Evolutionary conservation across 495 filamentous ascomycete species (phyloP).

Genomic region (Trichoderma orchidacearum): DNA sequence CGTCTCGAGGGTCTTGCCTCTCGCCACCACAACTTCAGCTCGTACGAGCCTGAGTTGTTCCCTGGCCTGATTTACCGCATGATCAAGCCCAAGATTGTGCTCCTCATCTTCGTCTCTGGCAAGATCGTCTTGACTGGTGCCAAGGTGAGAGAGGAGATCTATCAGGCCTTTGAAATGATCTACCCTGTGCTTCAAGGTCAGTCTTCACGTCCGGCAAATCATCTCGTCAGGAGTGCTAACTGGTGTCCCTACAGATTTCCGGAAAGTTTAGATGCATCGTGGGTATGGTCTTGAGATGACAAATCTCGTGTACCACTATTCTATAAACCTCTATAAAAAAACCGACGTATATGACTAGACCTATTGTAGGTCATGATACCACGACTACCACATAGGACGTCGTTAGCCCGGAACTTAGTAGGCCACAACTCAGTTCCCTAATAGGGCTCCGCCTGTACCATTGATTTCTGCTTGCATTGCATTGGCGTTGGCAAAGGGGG

Average conservation of each 20-base stretch:
- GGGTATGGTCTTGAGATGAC: constrained; percentile 13
- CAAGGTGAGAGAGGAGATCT: constrained; percentile 98
- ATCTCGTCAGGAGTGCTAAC: constrained; percentile 6
- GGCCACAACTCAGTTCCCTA: neutral
- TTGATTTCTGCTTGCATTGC: constrained; percentile 36
- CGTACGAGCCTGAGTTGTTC: constrained; percentile 97
- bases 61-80: constrained; percentile 99
- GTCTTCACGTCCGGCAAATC: constrained; percentile 3
- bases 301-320: constrained; percentile 14
- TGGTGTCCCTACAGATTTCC: constrained; percentile 22
- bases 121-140: constrained; percentile 98
- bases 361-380: constrained; percentile 28
- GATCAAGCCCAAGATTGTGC: constrained; percentile 99
- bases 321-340: neutral
- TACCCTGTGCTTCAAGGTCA: constrained; percentile 92
- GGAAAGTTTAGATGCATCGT: constrained; percentile 27
- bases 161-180: constrained; percentile 97
- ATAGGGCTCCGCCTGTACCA: constrained; percentile 10
- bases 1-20: constrained; percentile 89
- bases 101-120: constrained; percentile 95
- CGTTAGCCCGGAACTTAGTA: neutral
- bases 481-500: constrained; percentile 33
- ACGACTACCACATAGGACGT: constrained; percentile 19
- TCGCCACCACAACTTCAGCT: constrained; percentile 98
- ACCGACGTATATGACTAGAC: constrained; percentile 42